These are phyloP conservation scores for Nemania sp. DNA, from an alignment of 2,329 filamentous ascomycete genomes.

Conservation along the genomic window DNA sequence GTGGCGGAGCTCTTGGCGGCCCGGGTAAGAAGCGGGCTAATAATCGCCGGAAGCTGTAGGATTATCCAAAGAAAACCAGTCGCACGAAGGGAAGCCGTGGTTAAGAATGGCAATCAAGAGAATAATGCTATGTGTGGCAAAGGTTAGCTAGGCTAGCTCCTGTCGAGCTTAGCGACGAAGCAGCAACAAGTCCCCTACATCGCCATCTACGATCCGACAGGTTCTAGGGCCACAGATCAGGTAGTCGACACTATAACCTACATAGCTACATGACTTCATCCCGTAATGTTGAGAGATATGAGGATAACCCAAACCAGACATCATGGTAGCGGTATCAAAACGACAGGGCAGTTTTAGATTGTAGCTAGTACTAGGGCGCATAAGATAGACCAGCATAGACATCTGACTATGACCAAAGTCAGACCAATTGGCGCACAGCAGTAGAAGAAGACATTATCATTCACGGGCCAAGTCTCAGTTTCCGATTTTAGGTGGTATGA, in stretches of 20 bases:
- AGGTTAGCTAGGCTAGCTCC: not conserved
- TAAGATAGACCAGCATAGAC: conserved; percentile 1
- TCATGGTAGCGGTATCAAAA: not conserved
- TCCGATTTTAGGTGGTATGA: not conserved
- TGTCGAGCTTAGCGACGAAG: not conserved
- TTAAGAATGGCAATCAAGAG: not conserved
- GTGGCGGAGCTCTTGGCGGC: conserved; percentile 52
- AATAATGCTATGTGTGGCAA: not conserved
- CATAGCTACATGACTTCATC: not conserved
- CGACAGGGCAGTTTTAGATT: not conserved
- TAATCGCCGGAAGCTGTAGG: conserved; percentile 66
- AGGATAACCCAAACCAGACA: too few relatives aligned
- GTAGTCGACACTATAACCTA: not conserved
- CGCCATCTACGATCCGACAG: not conserved
- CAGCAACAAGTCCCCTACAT: not conserved
- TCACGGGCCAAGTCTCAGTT: not conserved
- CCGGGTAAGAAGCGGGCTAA: conserved; percentile 63
- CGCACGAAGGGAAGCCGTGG: not conserved
- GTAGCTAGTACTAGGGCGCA: not conserved
- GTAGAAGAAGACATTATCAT: not conserved
- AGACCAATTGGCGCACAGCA: not conserved
- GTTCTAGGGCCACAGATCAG: not conserved
- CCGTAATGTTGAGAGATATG: not conserved
- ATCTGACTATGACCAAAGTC: not conserved
- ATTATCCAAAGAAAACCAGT: not conserved